Conservation (phyloP, 1,284 basidiomycete species). For the Ceratobasidium sp. region DNA sequence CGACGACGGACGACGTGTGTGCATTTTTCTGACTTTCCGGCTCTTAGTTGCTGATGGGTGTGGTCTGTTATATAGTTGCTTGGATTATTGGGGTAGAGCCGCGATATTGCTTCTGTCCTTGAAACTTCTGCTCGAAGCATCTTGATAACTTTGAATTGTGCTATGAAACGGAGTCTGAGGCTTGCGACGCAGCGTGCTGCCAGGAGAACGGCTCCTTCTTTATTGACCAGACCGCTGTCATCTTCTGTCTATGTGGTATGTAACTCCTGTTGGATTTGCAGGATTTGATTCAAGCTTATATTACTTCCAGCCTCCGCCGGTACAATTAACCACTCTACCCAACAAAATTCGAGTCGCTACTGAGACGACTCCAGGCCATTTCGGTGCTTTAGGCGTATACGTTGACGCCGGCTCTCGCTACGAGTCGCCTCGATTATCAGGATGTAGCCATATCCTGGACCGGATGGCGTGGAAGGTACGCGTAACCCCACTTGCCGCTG, state of each 20-base stretch:
- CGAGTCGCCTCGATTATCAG: conserved; percentile 80
- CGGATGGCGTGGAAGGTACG: conserved; percentile 95
- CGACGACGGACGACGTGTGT: conserved; percentile 26
- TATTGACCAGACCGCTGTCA: neutral
- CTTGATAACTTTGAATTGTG: conserved; percentile 5
- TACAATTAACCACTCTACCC: conserved; percentile 82
- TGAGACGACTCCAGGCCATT: conserved; percentile 91
- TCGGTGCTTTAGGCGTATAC: conserved; percentile 93
- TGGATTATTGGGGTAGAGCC: no score
- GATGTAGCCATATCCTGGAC: conserved; percentile 92
- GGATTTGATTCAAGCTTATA: neutral
- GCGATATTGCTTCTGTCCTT: no score
- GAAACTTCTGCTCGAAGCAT: neutral
- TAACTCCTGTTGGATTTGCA: no score
- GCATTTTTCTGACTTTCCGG: neutral
- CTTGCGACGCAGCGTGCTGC: neutral
- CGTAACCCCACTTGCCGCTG: no score
- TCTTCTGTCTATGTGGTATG: conserved; percentile 37
- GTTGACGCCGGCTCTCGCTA: conserved; percentile 95
- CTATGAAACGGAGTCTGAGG: conserved; percentile 30
- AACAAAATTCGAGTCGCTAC: conserved; percentile 95
- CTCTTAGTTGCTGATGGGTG: neutral
- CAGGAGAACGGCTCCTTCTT: neutral
- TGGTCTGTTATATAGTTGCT: neutral
- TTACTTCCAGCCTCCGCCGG: conserved; percentile 31